Percentiles rank a stretch among this genome's conserved stretches.
phyloP scores from a whole-genome alignment of 2,329 filamentous ascomycete species.

The Fusarium longipes region DNA sequence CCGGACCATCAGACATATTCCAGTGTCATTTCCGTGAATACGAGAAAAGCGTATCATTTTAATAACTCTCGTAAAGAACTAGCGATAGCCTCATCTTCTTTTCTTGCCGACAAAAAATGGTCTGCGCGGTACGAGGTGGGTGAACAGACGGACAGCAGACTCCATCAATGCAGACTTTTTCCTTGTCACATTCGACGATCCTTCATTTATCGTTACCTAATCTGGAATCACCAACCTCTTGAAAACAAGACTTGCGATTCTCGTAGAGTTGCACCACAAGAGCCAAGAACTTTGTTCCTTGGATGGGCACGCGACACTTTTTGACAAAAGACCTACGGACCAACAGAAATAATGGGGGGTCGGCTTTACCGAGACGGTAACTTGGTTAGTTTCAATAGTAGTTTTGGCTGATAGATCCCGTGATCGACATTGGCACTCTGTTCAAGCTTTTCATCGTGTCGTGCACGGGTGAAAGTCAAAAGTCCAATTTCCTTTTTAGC shows the following conservation, averaged over 20 bases:
- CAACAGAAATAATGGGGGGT: slow-evolving; percentile 2
- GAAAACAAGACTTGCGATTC: background rate
- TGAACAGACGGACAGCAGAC: background rate
- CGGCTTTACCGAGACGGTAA: slow-evolving; percentile 19
- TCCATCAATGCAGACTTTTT: slow-evolving; percentile 7
- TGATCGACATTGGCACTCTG: slow-evolving; percentile 2
- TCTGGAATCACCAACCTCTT: background rate
- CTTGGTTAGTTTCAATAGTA: background rate
- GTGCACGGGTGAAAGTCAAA: background rate
- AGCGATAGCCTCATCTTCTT: background rate
- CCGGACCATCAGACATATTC: background rate
- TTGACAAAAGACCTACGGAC: background rate
- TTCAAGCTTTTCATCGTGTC: slow-evolving; percentile 1
- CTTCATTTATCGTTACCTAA: slow-evolving; percentile 12
- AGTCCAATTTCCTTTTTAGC: background rate
- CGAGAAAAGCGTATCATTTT: slow-evolving; percentile 3
- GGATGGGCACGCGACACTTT: slow-evolving; percentile 28
- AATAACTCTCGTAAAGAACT: slow-evolving; percentile 3
- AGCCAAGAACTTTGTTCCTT: slow-evolving; percentile 11
- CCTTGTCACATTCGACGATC: slow-evolving; percentile 21
- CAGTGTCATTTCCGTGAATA: slow-evolving; percentile 26
- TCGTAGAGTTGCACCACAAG: background rate
- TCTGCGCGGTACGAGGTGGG: background rate
- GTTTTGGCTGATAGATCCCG: background rate
- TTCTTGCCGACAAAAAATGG: background rate